Percentiles rank a stretch among this genome's conserved stretches.
These are phyloP conservation scores for Oryza rufipogon DNA, from an alignment of 176 grass and related monocot species.

Conservation along the genomic window DNA sequence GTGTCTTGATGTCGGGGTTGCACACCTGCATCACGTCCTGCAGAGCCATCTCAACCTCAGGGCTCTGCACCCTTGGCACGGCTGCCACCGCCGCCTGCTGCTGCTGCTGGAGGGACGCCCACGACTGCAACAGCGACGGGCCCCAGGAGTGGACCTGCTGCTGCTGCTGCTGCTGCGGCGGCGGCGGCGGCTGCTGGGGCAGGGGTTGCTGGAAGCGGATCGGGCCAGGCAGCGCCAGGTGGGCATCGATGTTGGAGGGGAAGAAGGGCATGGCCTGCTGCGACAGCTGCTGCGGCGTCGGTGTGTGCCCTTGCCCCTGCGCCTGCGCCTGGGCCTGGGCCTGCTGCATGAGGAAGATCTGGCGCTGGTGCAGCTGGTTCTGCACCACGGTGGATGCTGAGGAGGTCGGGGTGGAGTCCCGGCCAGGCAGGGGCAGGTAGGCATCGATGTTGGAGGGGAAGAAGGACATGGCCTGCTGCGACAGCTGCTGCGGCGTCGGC, in stretches of 20 bases:
- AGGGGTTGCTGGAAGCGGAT: constrained; percentile 57
- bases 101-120: constrained; percentile 33
- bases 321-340: constrained; percentile 37
- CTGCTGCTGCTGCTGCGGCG: constrained; percentile 17
- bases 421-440: constrained; percentile 81
- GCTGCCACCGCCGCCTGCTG: constrained; percentile 30
- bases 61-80: constrained; percentile 45
- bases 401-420: constrained; percentile 23
- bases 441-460: constrained; percentile 99
- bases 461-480: constrained; percentile 84
- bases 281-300: constrained; percentile 59
- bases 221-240: constrained; percentile 56
- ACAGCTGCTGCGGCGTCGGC: constrained; percentile 56
- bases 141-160: constrained; percentile 42
- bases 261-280: constrained; percentile 92
- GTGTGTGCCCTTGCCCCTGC: constrained; percentile 37
- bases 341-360: constrained; percentile 77
- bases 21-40: constrained; percentile 88
- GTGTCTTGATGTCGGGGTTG: constrained; percentile 82
- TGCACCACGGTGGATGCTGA: constrained; percentile 51
- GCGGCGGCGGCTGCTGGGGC: constrained; percentile 6
- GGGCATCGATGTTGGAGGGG: constrained; percentile 97
- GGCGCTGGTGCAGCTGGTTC: constrained; percentile 68
- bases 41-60: constrained; percentile 92
- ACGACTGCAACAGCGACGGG: constrained; percentile 18